These are phyloP conservation scores for Obba rivulosa DNA, from an alignment of 768 basidiomycete species.

Conservation along the genomic window DNA sequence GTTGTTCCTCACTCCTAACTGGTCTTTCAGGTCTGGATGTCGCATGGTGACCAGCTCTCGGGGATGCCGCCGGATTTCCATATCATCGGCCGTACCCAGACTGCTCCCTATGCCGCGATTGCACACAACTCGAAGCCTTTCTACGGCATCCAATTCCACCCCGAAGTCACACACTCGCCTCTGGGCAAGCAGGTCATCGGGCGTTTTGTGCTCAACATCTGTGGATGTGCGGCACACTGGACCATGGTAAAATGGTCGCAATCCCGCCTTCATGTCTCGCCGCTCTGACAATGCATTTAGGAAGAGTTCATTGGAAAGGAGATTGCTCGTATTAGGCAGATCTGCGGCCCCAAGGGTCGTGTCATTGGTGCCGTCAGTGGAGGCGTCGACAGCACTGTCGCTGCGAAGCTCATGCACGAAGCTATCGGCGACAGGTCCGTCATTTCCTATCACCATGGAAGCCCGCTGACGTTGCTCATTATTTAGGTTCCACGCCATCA, in stretches of 20 bases:
- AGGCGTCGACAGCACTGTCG: conserved; percentile 96
- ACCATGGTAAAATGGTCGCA: conserved; percentile 75
- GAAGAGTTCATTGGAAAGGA: conserved; percentile 98
- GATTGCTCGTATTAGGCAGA: conserved; percentile 86
- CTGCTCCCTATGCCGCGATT: conserved; percentile 90
- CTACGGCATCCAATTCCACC: conserved; percentile 98
- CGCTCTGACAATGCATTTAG: conserved; percentile 31
- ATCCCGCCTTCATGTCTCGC: neutral
- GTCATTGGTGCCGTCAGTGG: conserved; percentile 98
- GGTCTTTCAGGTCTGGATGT: conserved; percentile 91
- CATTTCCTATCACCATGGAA: no score
- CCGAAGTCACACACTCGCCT: conserved; percentile 93
- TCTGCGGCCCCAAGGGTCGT: conserved; percentile 90
- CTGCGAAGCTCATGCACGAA: conserved; percentile 99
- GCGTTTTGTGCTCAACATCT: conserved; percentile 80
- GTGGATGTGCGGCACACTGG: conserved; percentile 79
- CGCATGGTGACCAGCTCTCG: conserved; percentile 92
- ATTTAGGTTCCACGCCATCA: conserved; percentile 92
- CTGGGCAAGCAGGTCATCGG: conserved; percentile 87
- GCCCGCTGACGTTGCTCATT: neutral
- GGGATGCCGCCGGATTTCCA: conserved; percentile 79
- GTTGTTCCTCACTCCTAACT: neutral
- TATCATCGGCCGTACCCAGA: conserved; percentile 79
- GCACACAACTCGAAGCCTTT: conserved; percentile 85
- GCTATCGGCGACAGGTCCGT: conserved; percentile 92